Evolutionary conservation across 805 yeast genomes (phyloP), one percentile per base, ranked within the genome.

Genomic region (Nakazawaea wickerhamii): DNA sequence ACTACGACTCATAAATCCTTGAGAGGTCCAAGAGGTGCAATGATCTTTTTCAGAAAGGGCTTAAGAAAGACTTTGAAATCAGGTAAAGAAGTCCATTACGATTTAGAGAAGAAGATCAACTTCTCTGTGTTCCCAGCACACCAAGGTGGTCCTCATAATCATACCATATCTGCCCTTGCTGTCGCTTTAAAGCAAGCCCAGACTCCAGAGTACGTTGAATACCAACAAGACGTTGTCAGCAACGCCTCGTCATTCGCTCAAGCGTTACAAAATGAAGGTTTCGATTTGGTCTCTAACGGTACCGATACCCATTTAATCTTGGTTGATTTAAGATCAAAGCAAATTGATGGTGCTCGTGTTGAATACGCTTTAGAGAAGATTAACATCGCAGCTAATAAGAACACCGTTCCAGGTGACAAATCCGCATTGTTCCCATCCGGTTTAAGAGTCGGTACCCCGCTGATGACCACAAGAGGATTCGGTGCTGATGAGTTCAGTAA

Each of bases 91-190:
- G 71, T 84, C 44, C 68, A 74, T 40, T 90, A 88, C 63, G 96
- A 91, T 57, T 77, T 91, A 59, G 98, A 91, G 67, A 79, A 80
- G 60, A 84, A 80, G 62, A 89, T 91, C 67, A 91, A 91, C 76
- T 91, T 91, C 61, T 87, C 96, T 25, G 98, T 91, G 44, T 91
- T 91, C 86, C 99, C 99, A 54, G 98, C 95, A 51, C 98, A 91
- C 66, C 99, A 91, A 73, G 99, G 99, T 73, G 99, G 99, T 60
- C 99, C 99, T 53, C 98, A 91, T 68, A 91, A 91, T 72, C 97
- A 91, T 68, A 91, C 98, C 55, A 91, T 91, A 59, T 80, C 96
- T 50, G 98, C 98, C 17, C 73, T 91, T 55, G 95, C 98, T 25
- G 91, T 89, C 45, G 98, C 98, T 30, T 76, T 91, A 58, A 87